Evolutionary conservation across 1,139 yeast genomes (phyloP), one percentile per base, ranked within the genome.

Genomic region (Debaryomyces nepalensis): DNA sequence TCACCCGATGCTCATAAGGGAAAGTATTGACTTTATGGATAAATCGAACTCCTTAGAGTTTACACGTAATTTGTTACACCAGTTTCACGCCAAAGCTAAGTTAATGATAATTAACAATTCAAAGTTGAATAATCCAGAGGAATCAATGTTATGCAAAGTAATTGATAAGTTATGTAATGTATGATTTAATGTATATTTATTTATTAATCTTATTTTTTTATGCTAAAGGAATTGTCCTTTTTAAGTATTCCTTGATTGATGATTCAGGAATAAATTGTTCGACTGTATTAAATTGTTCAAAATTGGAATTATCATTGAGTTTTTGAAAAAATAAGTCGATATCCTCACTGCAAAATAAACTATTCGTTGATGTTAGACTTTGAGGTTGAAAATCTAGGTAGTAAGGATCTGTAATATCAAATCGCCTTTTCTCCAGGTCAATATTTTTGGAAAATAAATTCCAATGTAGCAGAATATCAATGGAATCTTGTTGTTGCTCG

Each of bases 361-460:
- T 46, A 35, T 34, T 10, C 26, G 32, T 26, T 4, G 33, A 21
- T 12, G 35, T 21, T 12, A 33, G 10, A 8, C 43, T 46, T 15
- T 14, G 11, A 22, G 21, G n/a, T 14, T 30, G 22, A 10, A 18
- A 21, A 11, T 45, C 47, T 4, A 48, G 54, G 16, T 31, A 41
- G 5, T 37, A 46, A n/a, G 57, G 30, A 15, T 24, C 23, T 23
- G 20, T 11, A 12, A 34, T 24, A 11, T 46, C 48, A 35, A 64
- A 63, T 22, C 59, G 32, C 20, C 46, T 43, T 14, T 42, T 40
- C 42, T 66, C 70, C 10, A 43, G 39, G 1, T 40, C 53, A 3
- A 63, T 11, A 33, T 59, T 61, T 43, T 65, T 66, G n/a, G 58
- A 54, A 3, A 63, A 37, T 5, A 65, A 51, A 16, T 50, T 46